Evolutionary conservation across 768 basidiomycete species (phyloP).

Genomic region (Kockovaella imperatae): DNA sequence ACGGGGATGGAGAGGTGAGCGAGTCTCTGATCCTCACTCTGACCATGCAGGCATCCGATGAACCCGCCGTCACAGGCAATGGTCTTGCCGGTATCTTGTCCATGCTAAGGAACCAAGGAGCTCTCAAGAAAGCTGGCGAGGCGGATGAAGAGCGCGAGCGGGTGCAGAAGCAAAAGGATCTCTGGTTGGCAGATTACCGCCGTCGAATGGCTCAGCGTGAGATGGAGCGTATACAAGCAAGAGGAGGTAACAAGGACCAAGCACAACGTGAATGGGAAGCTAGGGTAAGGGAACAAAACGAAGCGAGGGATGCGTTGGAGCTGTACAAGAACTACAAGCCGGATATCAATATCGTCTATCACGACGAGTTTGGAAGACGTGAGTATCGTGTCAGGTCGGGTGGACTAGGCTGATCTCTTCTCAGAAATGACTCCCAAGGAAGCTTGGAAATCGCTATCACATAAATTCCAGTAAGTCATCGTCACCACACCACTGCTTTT

Average conservation of each 20-base stretch:
- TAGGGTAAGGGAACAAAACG: constrained; percentile 79
- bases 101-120: constrained; percentile 85
- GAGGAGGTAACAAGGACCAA: constrained; percentile 76
- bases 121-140: constrained; percentile 58
- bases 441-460: constrained; percentile 95
- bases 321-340: constrained; percentile 91
- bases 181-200: constrained; percentile 84
- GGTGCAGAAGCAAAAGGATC: constrained; percentile 72
- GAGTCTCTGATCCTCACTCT: neutral
- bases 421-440: constrained; percentile 68
- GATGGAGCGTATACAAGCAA: constrained; percentile 63
- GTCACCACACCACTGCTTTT: neutral
- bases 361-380: constrained; percentile 86
- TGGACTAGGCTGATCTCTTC: constrained; percentile 11
- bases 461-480: constrained; percentile 69
- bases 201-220: constrained; percentile 69
- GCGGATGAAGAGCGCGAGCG: constrained; percentile 70
- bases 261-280: constrained; percentile 92
- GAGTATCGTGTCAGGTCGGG: constrained; percentile 7
- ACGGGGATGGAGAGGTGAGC: constrained; percentile 49
- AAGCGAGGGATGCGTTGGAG: constrained; percentile 71
- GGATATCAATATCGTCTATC: constrained; percentile 89
- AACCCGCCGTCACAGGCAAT: constrained; percentile 62
- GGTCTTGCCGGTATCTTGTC: constrained; percentile 85
- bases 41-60: constrained; percentile 20